Evolutionary conservation across 805 yeast genomes (phyloP), one percentile per base, ranked within the genome.

Genomic region (Kuraishia ogatae): DNA sequence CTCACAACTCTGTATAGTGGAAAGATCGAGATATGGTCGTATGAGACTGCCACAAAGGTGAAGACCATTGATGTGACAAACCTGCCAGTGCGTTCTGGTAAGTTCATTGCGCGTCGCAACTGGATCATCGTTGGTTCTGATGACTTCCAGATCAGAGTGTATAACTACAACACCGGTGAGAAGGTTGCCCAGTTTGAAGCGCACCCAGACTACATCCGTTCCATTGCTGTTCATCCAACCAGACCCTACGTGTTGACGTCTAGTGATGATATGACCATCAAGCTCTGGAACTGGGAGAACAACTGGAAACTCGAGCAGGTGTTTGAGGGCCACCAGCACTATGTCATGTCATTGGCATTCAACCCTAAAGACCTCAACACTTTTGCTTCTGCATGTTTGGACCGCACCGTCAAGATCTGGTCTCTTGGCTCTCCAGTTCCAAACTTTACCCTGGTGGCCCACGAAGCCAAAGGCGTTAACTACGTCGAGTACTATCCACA

Each of bases 281-380:
- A 86, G 72, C 79, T 92, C 67, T 94, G 98, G 98, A 92, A 94
- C 71, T 94, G 99, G 99, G 99, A 94, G 55, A 83, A 84, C 66
- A 82, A 81, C 66, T 94, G 99, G 99, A 82, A 82, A 62, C 73
- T 87, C 61, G 94, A 89, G 69, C 97, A 89, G 70, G 82, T 85
- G 43, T 94, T 88, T 68, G 97, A 89, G 71, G 98, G 99, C 57
- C 99, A 94, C 71, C 89, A 84, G 69, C 97, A 94, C 71, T 94
- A 87, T 70, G 92, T 94, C 54, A 91, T 94, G 97, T 83, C 90
- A 54, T 82, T 94, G 54, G 91, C 94, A 50, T 89, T 94, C 77
- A 94, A 94, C 73, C 98, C 99, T 56, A 94, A 93, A 73, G 99
- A 94, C 71, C 90, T 97, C 61, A 91, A 87, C 73, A 93, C 97